Evolutionary conservation across 164 flowering plant genomes (phyloP).

Genomic region (Vitis rupestris): DNA sequence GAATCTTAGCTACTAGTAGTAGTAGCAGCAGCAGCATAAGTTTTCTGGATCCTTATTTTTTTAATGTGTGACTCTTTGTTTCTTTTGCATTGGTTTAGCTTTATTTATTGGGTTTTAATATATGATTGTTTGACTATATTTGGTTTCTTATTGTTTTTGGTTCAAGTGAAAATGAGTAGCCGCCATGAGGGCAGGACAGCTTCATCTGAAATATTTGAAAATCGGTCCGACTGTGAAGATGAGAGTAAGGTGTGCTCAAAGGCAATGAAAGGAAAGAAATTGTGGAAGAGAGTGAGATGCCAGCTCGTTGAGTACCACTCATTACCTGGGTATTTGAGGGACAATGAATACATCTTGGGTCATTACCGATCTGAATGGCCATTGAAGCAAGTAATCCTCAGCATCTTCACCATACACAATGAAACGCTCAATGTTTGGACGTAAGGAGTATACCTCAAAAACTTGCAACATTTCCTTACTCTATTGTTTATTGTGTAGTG

Average conservation of each 20-base stretch:
- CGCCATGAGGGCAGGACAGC: conserved; percentile 9
- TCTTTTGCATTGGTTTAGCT: too few relatives aligned
- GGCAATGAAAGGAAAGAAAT: conserved; percentile 73
- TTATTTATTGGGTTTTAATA: too few relatives aligned
- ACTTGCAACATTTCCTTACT: too few relatives aligned
- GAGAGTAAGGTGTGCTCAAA: conserved; percentile 14
- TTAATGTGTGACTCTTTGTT: too few relatives aligned
- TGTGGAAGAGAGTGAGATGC: conserved; percentile 90
- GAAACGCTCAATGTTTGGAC: conserved; percentile 99
- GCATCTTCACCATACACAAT: conserved; percentile 88
- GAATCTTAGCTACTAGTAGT: too few relatives aligned
- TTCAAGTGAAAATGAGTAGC: too few relatives aligned
- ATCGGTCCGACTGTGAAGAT: neutral
- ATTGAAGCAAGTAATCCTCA: conserved; percentile 71
- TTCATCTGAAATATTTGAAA: conserved; percentile 28
- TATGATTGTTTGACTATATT: too few relatives aligned
- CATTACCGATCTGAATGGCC: conserved; percentile 97
- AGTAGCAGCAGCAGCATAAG: too few relatives aligned
- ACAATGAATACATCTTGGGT: conserved; percentile 84
- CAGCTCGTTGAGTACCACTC: conserved; percentile 94
- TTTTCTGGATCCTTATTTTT: too few relatives aligned
- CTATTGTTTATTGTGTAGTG: too few relatives aligned
- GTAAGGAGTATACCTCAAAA: conserved; percentile 40
- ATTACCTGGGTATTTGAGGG: conserved; percentile 89
- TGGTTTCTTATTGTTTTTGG: too few relatives aligned